phyloP scores from a whole-genome alignment of 805 yeast species.

The Sungouiozyma ichnusensis region DNA sequence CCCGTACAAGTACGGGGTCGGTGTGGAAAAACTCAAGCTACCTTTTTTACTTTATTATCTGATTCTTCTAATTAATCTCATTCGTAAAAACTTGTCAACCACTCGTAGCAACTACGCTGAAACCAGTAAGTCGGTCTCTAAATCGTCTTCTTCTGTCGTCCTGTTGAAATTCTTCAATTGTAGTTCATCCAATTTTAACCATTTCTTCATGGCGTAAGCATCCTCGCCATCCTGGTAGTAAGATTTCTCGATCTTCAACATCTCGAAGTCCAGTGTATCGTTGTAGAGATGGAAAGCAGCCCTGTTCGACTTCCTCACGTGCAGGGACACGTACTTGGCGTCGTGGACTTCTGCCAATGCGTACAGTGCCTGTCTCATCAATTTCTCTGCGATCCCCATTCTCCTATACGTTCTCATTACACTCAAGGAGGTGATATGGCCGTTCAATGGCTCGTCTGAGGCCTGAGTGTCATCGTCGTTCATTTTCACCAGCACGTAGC shows the following conservation, averaged over 20 bases:
- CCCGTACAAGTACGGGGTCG: constrained; percentile 44
- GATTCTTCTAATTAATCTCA: constrained; percentile 24
- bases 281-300: constrained; percentile 90
- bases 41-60: constrained; percentile 62
- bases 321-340: constrained; percentile 79
- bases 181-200: constrained; percentile 48
- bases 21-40: constrained; percentile 99
- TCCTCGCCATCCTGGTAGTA: constrained; percentile 97
- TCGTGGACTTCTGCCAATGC: constrained; percentile 72
- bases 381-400: constrained; percentile 86
- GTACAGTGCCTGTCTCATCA: constrained; percentile 76
- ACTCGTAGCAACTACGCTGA: constrained; percentile 6
- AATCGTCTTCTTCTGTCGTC: constrained; percentile 42
- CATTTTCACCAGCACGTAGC: constrained; percentile 93
- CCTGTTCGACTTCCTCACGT: constrained; percentile 84
- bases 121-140: constrained; percentile 38
- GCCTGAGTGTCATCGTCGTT: constrained; percentile 83
- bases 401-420: constrained; percentile 94
- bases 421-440: constrained; percentile 87
- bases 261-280: constrained; percentile 77
- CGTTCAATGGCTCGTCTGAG: constrained; percentile 70
- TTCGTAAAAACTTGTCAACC: neutral
- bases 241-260: constrained; percentile 68
- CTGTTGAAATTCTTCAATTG: constrained; percentile 40
- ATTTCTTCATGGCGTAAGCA: constrained; percentile 88